A percentile compares a stretch with the other conserved stretches of the same genome.
Evolutionary conservation across 1,139 yeast genomes (phyloP).

Genomic region (Saccharomycopsis crataegensis): DNA sequence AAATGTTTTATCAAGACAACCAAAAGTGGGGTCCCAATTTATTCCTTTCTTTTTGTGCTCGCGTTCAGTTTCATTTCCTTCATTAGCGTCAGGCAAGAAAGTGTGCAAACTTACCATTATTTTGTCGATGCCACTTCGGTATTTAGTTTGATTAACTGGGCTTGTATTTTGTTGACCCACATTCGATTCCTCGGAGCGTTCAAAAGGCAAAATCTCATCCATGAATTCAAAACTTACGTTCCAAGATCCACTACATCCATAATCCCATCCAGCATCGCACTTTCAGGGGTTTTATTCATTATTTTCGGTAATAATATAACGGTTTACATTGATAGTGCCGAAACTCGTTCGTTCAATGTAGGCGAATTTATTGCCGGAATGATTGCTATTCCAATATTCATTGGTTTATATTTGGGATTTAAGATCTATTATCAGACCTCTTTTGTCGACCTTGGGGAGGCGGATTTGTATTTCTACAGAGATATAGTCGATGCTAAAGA

Average conservation of each 20-base stretch:
- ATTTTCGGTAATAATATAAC: slow-evolving; percentile 41
- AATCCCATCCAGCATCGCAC: slow-evolving; percentile 36
- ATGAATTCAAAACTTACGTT: slow-evolving; percentile 14
- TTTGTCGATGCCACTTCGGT: slow-evolving; percentile 21
- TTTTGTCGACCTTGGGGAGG: slow-evolving; percentile 35
- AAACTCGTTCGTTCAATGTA: slow-evolving; percentile 27
- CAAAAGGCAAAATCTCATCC: slow-evolving; percentile 11
- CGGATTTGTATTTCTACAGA: slow-evolving; percentile 42
- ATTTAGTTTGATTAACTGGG: slow-evolving; percentile 22
- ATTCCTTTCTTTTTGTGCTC: slow-evolving; percentile 30
- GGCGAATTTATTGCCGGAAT: slow-evolving; percentile 40
- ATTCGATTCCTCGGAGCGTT: slow-evolving; percentile 18
- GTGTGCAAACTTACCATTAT: slow-evolving; percentile 21
- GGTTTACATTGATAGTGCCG: slow-evolving; percentile 31
- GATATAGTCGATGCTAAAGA: slow-evolving; percentile 51
- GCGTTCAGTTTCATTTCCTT: slow-evolving; percentile 39
- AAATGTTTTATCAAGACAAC: slow-evolving; percentile 17
- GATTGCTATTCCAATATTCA: slow-evolving; percentile 43
- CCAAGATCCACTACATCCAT: slow-evolving; percentile 30
- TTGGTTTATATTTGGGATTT: slow-evolving; percentile 34
- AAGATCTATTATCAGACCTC: slow-evolving; percentile 36
- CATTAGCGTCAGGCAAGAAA: slow-evolving; percentile 5
- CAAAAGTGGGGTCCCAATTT: slow-evolving; percentile 42
- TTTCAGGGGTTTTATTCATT: slow-evolving; percentile 32
- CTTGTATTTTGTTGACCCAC: slow-evolving; percentile 20